Conservation (phyloP, 225 moss, liverwort and hornwort genomes). For the Neckera pumila region DNA sequence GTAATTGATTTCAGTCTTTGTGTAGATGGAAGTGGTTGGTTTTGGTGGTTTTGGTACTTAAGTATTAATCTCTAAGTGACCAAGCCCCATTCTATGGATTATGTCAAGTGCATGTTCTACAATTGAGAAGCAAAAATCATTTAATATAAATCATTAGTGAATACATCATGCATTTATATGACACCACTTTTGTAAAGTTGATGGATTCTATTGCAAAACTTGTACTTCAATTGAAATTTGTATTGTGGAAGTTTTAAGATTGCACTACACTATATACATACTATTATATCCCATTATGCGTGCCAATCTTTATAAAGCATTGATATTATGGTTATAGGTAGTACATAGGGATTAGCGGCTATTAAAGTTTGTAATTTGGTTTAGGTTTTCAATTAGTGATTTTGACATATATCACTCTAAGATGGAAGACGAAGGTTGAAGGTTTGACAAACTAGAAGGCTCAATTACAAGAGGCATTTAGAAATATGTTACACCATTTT, state of each 20-base stretch:
- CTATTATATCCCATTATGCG: no score
- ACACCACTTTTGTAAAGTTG: not conserved
- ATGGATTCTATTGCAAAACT: not conserved
- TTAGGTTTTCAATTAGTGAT: not conserved
- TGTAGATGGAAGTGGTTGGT: not conserved
- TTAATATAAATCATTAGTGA: not conserved
- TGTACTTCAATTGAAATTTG: not conserved
- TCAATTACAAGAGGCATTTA: not conserved
- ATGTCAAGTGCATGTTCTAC: not conserved
- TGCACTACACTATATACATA: fast-evolving
- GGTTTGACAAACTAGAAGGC: fast-evolving
- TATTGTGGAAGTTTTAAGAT: not conserved
- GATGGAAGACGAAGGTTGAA: not conserved
- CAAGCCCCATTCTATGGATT: no score
- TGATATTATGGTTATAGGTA: not conserved
- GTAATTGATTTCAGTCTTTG: not conserved
- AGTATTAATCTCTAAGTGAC: not conserved
- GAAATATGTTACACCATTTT: not conserved
- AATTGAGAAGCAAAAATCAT: not conserved
- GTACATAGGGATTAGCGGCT: fast-evolving
- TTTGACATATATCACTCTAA: not conserved
- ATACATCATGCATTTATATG: not conserved
- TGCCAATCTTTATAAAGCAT: not conserved
- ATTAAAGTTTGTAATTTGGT: not conserved
- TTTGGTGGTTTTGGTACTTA: not conserved